phyloP scores from a whole-genome alignment of 2,329 filamentous ascomycete species.

The Pyricularia pennisetigena region DNA sequence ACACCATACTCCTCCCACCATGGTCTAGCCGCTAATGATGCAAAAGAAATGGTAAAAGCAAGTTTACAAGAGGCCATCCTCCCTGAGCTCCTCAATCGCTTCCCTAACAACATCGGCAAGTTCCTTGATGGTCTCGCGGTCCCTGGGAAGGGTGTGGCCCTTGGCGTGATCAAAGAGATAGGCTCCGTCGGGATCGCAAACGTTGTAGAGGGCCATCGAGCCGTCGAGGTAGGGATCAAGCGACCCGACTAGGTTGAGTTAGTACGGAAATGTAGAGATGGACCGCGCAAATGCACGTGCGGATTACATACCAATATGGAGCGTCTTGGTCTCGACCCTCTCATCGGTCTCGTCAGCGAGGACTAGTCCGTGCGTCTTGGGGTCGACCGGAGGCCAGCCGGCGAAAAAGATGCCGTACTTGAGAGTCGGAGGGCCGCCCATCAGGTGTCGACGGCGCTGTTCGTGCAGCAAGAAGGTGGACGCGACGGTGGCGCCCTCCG shows the following conservation, averaged over 20 bases:
- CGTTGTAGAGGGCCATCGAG: slow-evolving; percentile 49
- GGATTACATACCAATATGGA: slow-evolving; percentile 36
- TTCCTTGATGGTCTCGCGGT: slow-evolving; percentile 36
- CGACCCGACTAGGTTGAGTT: slow-evolving; percentile 30
- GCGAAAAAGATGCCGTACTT: slow-evolving; percentile 42
- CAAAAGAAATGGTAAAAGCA: not conserved
- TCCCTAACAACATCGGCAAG: slow-evolving; percentile 32
- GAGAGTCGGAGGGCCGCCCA: slow-evolving; percentile 25
- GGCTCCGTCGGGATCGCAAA: slow-evolving; percentile 49
- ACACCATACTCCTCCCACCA: not conserved
- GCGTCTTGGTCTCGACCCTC: slow-evolving; percentile 40
- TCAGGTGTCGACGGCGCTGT: slow-evolving; percentile 24
- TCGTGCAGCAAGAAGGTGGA: slow-evolving; percentile 43
- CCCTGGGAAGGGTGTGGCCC: slow-evolving; percentile 51
- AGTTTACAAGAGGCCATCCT: slow-evolving; percentile 9
- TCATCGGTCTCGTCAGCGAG: slow-evolving; percentile 37
- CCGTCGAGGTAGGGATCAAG: slow-evolving; percentile 52
- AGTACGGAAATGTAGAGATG: not conserved
- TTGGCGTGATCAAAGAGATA: slow-evolving; percentile 56
- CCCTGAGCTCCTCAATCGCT: slow-evolving; percentile 11
- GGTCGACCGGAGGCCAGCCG: slow-evolving; percentile 41
- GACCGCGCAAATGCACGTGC: not conserved
- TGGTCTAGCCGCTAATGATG: not conserved
- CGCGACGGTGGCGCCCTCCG: slow-evolving; percentile 48
- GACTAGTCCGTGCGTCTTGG: slow-evolving; percentile 30